Evolutionary conservation across 495 filamentous ascomycete genomes (phyloP).

Genomic region (Aspergillus bertholletiae): DNA sequence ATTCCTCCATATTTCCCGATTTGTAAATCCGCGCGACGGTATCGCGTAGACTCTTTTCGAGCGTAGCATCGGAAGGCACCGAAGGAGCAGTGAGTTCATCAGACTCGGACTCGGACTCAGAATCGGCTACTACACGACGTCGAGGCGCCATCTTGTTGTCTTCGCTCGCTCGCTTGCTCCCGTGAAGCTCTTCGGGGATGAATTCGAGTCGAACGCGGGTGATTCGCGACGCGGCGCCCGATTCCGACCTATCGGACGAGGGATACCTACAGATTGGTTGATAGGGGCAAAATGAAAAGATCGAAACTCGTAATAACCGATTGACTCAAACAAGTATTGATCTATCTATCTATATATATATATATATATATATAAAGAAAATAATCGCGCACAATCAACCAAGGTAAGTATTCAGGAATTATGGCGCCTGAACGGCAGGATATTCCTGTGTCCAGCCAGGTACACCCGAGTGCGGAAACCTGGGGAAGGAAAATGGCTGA

Average conservation of each 20-base stretch:
- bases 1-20: conserved; percentile 53
- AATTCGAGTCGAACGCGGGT: background rate
- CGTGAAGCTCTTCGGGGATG: background rate
- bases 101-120: conserved; percentile 33
- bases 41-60: conserved; percentile 56
- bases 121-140: conserved; percentile 28
- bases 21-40: conserved; percentile 56
- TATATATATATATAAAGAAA: too few species aligned
- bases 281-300: too few species aligned
- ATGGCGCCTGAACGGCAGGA: too few species aligned
- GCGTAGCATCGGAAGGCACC: conserved; percentile 28
- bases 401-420: too few species aligned
- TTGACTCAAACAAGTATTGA: too few species aligned
- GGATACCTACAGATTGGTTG: too few species aligned
- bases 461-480: background rate
- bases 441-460: too few species aligned
- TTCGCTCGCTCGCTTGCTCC: background rate
- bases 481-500: conserved; percentile 1
- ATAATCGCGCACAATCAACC: too few species aligned
- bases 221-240: background rate
- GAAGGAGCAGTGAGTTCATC: conserved; percentile 4
- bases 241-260: background rate
- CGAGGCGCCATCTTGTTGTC: conserved; percentile 29
- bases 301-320: too few species aligned
- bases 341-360: too few species aligned